Conservation (phyloP, 768 basidiomycete genomes). For the Trametes villosa region DNA sequence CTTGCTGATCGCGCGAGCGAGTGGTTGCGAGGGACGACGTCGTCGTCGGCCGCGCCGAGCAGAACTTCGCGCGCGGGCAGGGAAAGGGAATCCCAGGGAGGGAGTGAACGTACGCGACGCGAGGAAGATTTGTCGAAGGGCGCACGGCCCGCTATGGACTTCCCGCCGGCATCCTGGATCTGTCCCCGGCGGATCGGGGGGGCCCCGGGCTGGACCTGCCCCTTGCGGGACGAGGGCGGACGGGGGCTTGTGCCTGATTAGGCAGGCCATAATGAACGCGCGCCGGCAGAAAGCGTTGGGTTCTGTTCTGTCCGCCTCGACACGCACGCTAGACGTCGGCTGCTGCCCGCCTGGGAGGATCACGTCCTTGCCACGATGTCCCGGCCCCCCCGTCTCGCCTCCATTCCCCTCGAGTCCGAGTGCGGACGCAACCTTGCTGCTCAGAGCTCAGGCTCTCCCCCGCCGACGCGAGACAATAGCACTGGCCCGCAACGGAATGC, state of each 20-base stretch:
- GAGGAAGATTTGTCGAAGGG: conserved; percentile 5
- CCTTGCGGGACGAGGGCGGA: neutral
- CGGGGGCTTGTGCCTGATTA: conserved; percentile 4
- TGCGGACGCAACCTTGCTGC: too few species aligned
- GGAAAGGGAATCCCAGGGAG: neutral
- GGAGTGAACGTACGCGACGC: neutral
- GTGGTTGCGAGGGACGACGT: conserved; percentile 7
- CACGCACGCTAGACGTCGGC: neutral
- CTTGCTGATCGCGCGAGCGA: neutral
- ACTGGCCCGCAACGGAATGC: too few species aligned
- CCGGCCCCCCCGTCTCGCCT: too few species aligned
- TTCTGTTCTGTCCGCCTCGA: conserved; percentile 6
- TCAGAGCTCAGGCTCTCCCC: too few species aligned
- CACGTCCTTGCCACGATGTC: too few species aligned
- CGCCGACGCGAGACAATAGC: too few species aligned
- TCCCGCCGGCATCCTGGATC: conserved; percentile 15
- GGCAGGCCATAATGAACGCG: conserved; percentile 12
- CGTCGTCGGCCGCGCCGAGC: neutral
- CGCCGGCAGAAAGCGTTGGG: neutral
- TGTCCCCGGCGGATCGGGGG: conserved; percentile 17
- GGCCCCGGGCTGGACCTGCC: conserved; percentile 4
- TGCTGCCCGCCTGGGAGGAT: neutral
- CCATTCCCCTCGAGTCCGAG: too few species aligned
- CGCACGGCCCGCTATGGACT: neutral
- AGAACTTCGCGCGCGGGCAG: neutral